Evolutionary conservation across 352 stramenopile genomes (phyloP).

Genomic region (Globisporangium alternatum): DNA sequence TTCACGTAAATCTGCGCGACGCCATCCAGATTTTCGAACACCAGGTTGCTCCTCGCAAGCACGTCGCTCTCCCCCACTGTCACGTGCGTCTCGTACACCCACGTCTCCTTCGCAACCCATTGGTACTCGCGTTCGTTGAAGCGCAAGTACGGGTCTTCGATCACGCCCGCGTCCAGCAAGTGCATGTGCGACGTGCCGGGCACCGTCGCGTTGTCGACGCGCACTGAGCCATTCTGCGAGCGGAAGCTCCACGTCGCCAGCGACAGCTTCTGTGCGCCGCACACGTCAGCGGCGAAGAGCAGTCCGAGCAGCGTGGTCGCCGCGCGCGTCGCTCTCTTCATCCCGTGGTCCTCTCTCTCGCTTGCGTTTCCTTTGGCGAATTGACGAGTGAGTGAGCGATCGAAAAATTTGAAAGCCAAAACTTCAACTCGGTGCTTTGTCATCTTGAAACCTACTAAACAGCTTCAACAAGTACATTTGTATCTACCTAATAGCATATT

Average conservation of each 20-base stretch:
- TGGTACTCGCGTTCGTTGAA: conserved; percentile 69
- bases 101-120: conserved; percentile 70
- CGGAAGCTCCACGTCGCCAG: conserved; percentile 52
- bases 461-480: too few species aligned
- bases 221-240: conserved; percentile 57
- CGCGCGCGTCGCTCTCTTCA: neutral
- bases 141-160: conserved; percentile 63
- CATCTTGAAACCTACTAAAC: neutral
- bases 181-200: conserved; percentile 76
- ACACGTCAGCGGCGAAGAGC: conserved; percentile 2
- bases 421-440: neutral
- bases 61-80: conserved; percentile 18
- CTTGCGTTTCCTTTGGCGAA: neutral
- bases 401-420: neutral
- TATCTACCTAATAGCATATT: too few species aligned
- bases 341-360: neutral
- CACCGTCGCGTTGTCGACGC: conserved; percentile 41
- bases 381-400: neutral
- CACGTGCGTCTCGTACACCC: conserved; percentile 66
- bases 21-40: conserved; percentile 73
- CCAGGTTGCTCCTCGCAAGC: conserved; percentile 21
- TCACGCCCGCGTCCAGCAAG: conserved; percentile 52
- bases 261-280: conserved; percentile 20
- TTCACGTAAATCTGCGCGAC: conserved; percentile 71
- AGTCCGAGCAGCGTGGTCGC: conserved; percentile 1